These are phyloP conservation scores for Trichaptum fuscoviolaceum DNA, from an alignment of 768 basidiomycete genomes.

Conservation along the genomic window DNA sequence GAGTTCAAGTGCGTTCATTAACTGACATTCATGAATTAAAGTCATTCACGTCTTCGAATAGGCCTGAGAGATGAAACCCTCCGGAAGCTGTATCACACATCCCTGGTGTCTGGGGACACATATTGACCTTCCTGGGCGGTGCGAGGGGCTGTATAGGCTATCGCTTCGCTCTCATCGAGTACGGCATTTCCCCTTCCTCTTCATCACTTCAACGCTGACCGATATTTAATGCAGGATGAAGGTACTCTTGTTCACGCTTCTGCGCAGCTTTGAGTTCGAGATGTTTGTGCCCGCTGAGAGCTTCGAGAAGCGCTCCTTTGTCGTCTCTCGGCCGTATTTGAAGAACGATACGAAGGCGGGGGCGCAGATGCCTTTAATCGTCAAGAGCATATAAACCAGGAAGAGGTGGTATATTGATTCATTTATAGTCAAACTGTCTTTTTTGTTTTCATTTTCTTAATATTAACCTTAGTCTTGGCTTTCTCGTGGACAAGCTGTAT, in stretches of 20 bases:
- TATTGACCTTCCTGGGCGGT: conserved; percentile 60
- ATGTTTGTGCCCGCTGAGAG: conserved; percentile 44
- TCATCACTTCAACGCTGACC: background rate
- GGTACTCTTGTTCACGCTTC: conserved; percentile 41
- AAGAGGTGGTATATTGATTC: too few species aligned
- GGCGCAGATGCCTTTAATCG: conserved; percentile 38
- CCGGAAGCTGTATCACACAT: conserved; percentile 40
- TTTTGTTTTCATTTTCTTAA: too few species aligned
- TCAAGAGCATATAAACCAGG: conserved; percentile 6
- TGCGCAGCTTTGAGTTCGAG: conserved; percentile 47
- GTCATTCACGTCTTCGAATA: conserved; percentile 17
- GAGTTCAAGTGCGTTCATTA: conserved; percentile 33
- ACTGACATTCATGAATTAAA: conserved; percentile 17
- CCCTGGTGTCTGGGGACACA: conserved; percentile 57
- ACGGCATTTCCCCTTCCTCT: conserved; percentile 17
- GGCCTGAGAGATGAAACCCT: conserved; percentile 56
- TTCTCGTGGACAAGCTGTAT: too few species aligned
- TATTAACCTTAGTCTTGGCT: too few species aligned
- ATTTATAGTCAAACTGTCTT: too few species aligned
- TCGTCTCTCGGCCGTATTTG: conserved; percentile 43
- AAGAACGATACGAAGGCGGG: conserved; percentile 31
- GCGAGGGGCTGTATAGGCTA: conserved; percentile 64
- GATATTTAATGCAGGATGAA: conserved; percentile 35
- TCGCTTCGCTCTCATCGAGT: conserved; percentile 59
- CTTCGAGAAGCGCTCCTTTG: conserved; percentile 20